These are phyloP conservation scores for Dryas drummondii DNA, from an alignment of 306 rosid genomes.

Conservation along the genomic window DNA sequence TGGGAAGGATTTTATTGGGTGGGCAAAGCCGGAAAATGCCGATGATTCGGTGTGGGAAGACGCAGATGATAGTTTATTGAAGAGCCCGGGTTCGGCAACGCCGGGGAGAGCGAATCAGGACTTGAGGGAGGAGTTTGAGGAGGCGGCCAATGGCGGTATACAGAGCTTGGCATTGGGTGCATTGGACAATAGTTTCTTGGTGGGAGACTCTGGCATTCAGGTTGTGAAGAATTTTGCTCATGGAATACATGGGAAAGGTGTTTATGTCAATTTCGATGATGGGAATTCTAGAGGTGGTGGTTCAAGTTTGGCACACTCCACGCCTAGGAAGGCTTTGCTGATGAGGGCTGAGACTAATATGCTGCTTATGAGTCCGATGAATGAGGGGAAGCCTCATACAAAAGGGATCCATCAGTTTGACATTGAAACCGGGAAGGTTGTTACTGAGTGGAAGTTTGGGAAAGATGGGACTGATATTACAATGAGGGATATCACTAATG, in stretches of 20 bases:
- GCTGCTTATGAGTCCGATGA: slow-evolving; percentile 96
- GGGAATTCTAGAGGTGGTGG: slow-evolving; percentile 33
- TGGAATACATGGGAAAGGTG: slow-evolving; percentile 95
- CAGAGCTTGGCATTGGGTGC: slow-evolving; percentile 96
- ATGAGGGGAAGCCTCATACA: slow-evolving; percentile 66
- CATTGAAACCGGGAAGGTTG: slow-evolving; percentile 87
- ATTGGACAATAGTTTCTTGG: slow-evolving; percentile 89
- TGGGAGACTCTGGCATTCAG: slow-evolving; percentile 79
- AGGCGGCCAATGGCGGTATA: slow-evolving; percentile 81
- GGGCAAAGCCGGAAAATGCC: slow-evolving; percentile 84
- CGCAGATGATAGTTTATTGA: slow-evolving; percentile 61
- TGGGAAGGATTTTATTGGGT: slow-evolving; percentile 85
- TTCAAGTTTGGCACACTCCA: slow-evolving; percentile 38
- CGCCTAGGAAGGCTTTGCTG: slow-evolving; percentile 84
- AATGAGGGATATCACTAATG: slow-evolving; percentile 91
- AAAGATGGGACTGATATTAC: slow-evolving; percentile 92
- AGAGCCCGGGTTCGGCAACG: slow-evolving; percentile 59
- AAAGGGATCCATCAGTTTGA: slow-evolving; percentile 89
- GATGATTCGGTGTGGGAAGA: slow-evolving; percentile 98
- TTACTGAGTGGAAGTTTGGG: slow-evolving; percentile 85
- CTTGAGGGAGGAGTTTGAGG: slow-evolving; percentile 86
- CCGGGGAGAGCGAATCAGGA: slow-evolving; percentile 57
- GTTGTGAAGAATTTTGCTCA: slow-evolving; percentile 83
- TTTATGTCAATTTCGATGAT: slow-evolving; percentile 65
- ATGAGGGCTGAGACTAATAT: slow-evolving; percentile 95